A percentile compares a stretch with the other conserved stretches of the same genome.
Conservation (phyloP, 1,284 basidiomycete species). For the Trametes versicolor region DNA sequence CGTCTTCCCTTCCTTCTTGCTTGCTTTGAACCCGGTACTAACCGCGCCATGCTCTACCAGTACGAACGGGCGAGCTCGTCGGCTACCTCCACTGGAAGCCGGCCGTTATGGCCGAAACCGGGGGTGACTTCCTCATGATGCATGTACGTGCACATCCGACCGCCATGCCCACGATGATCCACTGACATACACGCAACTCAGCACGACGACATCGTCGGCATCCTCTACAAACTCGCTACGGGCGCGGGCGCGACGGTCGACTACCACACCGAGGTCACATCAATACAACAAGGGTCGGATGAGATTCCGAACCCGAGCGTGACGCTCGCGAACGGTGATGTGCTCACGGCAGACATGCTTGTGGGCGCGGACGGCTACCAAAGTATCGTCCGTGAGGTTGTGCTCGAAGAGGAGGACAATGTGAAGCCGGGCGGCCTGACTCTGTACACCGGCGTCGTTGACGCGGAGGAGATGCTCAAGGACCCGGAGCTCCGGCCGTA, state of each 20-base stretch:
- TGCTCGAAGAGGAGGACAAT: slow-evolving; percentile 36
- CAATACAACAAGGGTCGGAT: slow-evolving; percentile 39
- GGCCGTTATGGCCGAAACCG: slow-evolving; percentile 61
- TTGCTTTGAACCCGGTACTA: neutral
- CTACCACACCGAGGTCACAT: slow-evolving; percentile 49
- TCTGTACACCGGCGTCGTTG: slow-evolving; percentile 35
- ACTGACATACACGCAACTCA: slow-evolving; percentile 33
- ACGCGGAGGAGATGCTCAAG: slow-evolving; percentile 35
- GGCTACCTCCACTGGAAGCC: slow-evolving; percentile 62
- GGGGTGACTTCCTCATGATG: slow-evolving; percentile 59
- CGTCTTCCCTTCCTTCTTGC: neutral
- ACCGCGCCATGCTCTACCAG: slow-evolving; percentile 41
- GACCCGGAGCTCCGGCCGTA: slow-evolving; percentile 34
- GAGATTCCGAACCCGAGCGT: slow-evolving; percentile 43
- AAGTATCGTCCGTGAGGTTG: slow-evolving; percentile 42
- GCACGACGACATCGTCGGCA: slow-evolving; percentile 56
- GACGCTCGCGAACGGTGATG: slow-evolving; percentile 47
- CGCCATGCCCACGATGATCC: slow-evolving; percentile 1
- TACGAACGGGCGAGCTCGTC: slow-evolving; percentile 53
- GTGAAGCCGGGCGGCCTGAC: slow-evolving; percentile 31
- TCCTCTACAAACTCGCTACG: slow-evolving; percentile 53
- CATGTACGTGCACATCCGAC: slow-evolving; percentile 35
- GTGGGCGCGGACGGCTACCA: slow-evolving; percentile 53
- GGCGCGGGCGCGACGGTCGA: slow-evolving; percentile 53
- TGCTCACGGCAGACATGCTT: slow-evolving; percentile 51